phyloP scores from a whole-genome alignment of 495 filamentous ascomycete genomes.

The Xylaria venustula region DNA sequence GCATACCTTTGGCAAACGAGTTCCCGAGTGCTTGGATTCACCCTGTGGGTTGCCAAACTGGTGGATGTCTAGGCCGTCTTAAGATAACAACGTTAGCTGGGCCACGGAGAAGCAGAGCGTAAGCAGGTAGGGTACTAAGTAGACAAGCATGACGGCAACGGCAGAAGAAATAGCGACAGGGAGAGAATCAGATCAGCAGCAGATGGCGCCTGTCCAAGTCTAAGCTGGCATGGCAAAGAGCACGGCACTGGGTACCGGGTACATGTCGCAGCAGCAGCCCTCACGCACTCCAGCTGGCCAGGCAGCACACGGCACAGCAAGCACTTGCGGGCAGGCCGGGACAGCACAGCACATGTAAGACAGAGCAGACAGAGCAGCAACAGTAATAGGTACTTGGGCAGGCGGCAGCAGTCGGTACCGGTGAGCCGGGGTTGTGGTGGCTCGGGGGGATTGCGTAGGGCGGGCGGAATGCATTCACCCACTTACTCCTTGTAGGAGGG shows the following conservation, averaged over 20 bases:
- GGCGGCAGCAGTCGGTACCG: conserved; percentile 12
- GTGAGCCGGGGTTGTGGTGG: conserved; percentile 27
- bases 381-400: conserved; percentile 2
- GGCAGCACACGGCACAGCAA: conserved; percentile 7
- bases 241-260: not conserved
- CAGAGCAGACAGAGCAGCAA: conserved; percentile 16
- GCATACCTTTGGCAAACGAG: conserved; percentile 29
- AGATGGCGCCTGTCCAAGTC: not conserved
- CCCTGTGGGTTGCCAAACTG: conserved; percentile 28
- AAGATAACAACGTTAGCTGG: conserved; percentile 21
- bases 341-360: conserved; percentile 24
- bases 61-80: conserved; percentile 26
- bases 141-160: conserved; percentile 3
- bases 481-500: conserved; percentile 20
- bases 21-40: conserved; percentile 34
- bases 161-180: conserved; percentile 7
- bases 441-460: conserved; percentile 19
- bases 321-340: conserved; percentile 26
- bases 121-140: conserved; percentile 9
- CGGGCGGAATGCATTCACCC: conserved; percentile 7
- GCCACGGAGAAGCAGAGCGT: conserved; percentile 8
- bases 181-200: conserved; percentile 3
- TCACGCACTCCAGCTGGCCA: not conserved
- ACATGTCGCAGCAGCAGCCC: not conserved
- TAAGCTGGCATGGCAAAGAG: not conserved